These are phyloP conservation scores for Curvularia lunata DNA, from an alignment of 2,329 filamentous ascomycete species.

Conservation along the genomic window DNA sequence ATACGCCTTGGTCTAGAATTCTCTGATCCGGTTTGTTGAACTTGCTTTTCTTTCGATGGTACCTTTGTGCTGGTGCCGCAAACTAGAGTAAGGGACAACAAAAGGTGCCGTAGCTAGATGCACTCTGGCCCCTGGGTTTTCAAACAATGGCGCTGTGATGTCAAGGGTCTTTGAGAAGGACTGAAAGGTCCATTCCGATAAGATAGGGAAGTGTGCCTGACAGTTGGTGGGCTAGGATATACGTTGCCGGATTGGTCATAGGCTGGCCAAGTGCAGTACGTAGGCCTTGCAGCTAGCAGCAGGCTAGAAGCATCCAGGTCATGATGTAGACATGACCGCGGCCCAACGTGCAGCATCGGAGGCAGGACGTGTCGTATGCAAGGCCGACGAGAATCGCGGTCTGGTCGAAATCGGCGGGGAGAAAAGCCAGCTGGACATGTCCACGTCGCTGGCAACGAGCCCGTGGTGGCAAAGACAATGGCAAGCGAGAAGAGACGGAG, in stretches of 20 bases:
- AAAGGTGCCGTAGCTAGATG: not conserved
- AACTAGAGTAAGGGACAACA: not conserved
- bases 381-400: not conserved
- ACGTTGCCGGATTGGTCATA: not conserved
- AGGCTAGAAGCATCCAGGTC: conserved; percentile 2
- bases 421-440: not conserved
- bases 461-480: not conserved
- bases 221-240: not conserved
- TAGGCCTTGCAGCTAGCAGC: conserved; percentile 5
- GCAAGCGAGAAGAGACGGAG: not conserved
- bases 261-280: not conserved
- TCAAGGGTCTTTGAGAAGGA: not conserved
- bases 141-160: not conserved
- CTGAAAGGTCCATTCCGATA: not conserved
- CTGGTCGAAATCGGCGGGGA: not conserved
- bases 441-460: conserved; percentile 2
- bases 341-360: not conserved
- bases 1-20: conserved; percentile 1
- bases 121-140: too few species aligned
- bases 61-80: conserved; percentile 1
- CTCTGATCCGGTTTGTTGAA: not conserved
- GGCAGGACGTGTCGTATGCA: not conserved
- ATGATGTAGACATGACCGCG: not conserved
- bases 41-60: conserved; percentile 4
- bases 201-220: not conserved